Percentiles rank a stretch among this genome's conserved stretches.
Conservation (phyloP, 805 yeast species). For the Brettanomyces custersianus region DNA sequence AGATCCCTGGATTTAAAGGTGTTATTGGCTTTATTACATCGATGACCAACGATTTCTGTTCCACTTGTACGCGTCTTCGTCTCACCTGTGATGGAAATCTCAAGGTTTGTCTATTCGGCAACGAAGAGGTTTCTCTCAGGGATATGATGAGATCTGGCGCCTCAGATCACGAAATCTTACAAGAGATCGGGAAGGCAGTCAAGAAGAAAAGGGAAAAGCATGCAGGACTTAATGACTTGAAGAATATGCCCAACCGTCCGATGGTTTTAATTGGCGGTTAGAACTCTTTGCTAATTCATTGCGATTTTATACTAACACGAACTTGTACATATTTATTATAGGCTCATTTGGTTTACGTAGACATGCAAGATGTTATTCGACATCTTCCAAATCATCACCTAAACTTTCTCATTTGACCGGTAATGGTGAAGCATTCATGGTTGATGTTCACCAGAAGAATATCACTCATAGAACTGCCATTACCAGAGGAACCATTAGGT, state of each 20-base stretch:
- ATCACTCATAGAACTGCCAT: slow-evolving; percentile 33
- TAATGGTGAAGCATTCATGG: slow-evolving; percentile 27
- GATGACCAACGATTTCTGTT: slow-evolving; percentile 46
- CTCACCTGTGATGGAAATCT: slow-evolving; percentile 46
- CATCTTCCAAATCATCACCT: too few species aligned
- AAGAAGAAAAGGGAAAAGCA: slow-evolving; percentile 39
- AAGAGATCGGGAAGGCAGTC: slow-evolving; percentile 37
- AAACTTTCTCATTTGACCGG: slow-evolving; percentile 5
- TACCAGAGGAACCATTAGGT: slow-evolving; percentile 34
- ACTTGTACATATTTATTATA: neutral
- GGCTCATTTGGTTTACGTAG: neutral
- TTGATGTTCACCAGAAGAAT: slow-evolving; percentile 33
- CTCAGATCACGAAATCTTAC: slow-evolving; percentile 27
- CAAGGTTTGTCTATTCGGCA: slow-evolving; percentile 47
- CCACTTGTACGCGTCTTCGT: slow-evolving; percentile 42
- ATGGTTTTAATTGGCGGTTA: slow-evolving; percentile 52
- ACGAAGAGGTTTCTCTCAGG: slow-evolving; percentile 38
- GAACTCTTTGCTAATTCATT: slow-evolving; percentile 1
- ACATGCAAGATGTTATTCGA: too few species aligned
- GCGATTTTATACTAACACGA: neutral
- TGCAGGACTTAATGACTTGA: slow-evolving; percentile 37
- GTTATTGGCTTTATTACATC: slow-evolving; percentile 45
- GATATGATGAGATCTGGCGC: slow-evolving; percentile 32
- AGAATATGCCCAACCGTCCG: slow-evolving; percentile 40
- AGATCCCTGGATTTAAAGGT: slow-evolving; percentile 35